Conservation (phyloP, 2,329 filamentous ascomycete genomes). For the Cladosporium oxysporum region DNA sequence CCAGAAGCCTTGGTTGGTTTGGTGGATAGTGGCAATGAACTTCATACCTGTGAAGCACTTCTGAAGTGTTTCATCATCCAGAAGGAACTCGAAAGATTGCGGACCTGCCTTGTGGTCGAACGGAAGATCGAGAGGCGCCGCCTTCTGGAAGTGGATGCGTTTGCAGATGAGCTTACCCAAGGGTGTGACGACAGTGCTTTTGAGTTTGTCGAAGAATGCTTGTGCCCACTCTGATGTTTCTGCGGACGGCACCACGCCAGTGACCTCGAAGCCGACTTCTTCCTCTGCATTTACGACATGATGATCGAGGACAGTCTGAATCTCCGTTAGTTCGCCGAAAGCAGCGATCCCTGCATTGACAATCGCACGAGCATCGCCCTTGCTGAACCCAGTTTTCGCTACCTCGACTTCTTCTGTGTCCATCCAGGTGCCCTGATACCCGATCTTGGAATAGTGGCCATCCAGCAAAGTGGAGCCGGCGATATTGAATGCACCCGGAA, state of each 20-base stretch:
- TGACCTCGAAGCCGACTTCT: conserved; percentile 61
- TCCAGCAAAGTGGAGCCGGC: conserved; percentile 70
- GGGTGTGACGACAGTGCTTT: conserved; percentile 47
- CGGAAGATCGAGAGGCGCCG: conserved; percentile 30
- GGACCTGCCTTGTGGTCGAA: conserved; percentile 25
- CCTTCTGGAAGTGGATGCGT: conserved; percentile 49
- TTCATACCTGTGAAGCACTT: conserved; percentile 62
- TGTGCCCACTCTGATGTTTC: conserved; percentile 41
- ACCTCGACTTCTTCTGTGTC: conserved; percentile 42
- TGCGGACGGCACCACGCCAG: conserved; percentile 50
- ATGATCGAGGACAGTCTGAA: not conserved
- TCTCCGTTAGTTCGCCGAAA: not conserved
- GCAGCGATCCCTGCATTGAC: conserved; percentile 6
- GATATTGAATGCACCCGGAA: conserved; percentile 78
- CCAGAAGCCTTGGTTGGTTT: conserved; percentile 34
- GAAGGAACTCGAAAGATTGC: conserved; percentile 60
- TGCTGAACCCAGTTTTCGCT: not conserved
- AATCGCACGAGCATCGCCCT: not conserved
- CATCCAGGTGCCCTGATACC: conserved; percentile 41
- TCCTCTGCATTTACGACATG: not conserved
- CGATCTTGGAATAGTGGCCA: conserved; percentile 48
- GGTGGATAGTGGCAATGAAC: conserved; percentile 40
- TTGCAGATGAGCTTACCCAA: conserved; percentile 57
- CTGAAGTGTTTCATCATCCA: conserved; percentile 64
- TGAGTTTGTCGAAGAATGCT: conserved; percentile 49